Conservation (phyloP, 140 eudicot genomes). For the Senecio squalidus region DNA sequence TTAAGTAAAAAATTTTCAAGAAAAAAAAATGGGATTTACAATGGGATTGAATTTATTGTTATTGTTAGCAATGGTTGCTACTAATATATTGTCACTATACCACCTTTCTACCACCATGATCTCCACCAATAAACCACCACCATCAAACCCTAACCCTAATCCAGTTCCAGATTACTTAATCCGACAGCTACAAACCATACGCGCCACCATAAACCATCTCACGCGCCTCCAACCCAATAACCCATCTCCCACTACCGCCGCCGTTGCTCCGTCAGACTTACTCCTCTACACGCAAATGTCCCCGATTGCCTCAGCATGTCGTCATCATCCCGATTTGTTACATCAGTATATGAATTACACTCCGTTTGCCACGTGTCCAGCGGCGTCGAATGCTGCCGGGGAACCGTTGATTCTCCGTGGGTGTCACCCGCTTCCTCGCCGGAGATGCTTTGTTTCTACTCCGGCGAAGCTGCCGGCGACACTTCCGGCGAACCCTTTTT, state of each 20-base stretch:
- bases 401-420: constrained; percentile 81
- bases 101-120: constrained; percentile 85
- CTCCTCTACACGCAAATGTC: constrained; percentile 60
- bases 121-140: constrained; percentile 30
- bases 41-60: constrained; percentile 79
- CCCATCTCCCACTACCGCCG: constrained; percentile 26
- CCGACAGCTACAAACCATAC: constrained; percentile 64
- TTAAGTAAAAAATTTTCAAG: not conserved
- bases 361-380: constrained; percentile 58
- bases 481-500: constrained; percentile 54
- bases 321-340: constrained; percentile 74
- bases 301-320: constrained; percentile 86
- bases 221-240: constrained; percentile 70
- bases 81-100: constrained; percentile 90
- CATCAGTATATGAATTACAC: constrained; percentile 84
- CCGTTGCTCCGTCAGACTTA: constrained; percentile 71
- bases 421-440: constrained; percentile 88
- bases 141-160: constrained; percentile 41
- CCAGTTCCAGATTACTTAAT: constrained; percentile 81
- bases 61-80: constrained; percentile 86
- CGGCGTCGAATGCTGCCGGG: constrained; percentile 36
- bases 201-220: constrained; percentile 99
- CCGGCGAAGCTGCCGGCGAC: constrained; percentile 31
- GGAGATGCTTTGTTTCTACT: constrained; percentile 71
- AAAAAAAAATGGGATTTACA: constrained; percentile 56